A percentile compares a stretch with the other conserved stretches of the same genome.
These are phyloP conservation scores for Suillus sp. DNA, from an alignment of 768 basidiomycete genomes.

Conservation along the genomic window DNA sequence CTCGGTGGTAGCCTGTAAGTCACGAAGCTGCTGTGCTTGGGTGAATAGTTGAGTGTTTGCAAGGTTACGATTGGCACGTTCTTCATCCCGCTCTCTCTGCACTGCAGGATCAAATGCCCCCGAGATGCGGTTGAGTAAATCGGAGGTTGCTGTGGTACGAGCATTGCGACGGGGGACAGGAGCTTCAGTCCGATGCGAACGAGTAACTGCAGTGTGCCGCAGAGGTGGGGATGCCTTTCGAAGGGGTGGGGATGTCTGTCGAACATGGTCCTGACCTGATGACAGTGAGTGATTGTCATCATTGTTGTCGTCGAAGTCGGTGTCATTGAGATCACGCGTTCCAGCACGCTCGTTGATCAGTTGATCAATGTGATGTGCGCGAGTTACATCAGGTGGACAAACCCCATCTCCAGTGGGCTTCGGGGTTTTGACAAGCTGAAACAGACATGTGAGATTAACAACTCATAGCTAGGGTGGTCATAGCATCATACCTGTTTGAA, in stretches of 20 bases:
- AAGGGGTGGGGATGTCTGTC: not conserved
- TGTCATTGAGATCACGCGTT: conserved; percentile 25
- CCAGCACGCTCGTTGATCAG: conserved; percentile 27
- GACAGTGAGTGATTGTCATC: not conserved
- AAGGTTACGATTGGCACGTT: conserved; percentile 23
- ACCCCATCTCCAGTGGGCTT: conserved; percentile 30
- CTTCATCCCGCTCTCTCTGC: conserved; percentile 25
- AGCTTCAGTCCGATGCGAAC: conserved; percentile 8
- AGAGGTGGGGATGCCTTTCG: not conserved
- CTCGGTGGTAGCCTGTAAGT: conserved; percentile 23
- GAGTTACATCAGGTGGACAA: conserved; percentile 23
- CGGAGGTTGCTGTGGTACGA: conserved; percentile 17
- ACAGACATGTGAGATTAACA: too few relatives aligned
- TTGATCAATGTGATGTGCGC: conserved; percentile 30
- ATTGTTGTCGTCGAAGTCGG: conserved; percentile 13
- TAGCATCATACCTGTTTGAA: conserved; percentile 33
- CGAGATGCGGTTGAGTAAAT: conserved; percentile 23
- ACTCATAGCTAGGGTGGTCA: too few relatives aligned
- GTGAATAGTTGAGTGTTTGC: conserved; percentile 29
- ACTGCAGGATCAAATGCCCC: conserved; percentile 28
- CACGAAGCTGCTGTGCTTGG: conserved; percentile 30
- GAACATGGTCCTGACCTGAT: not conserved
- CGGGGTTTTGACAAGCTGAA: too few relatives aligned
- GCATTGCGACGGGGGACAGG: conserved; percentile 11
- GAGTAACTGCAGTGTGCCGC: conserved; percentile 8